phyloP scores from a whole-genome alignment of 225 moss, liverwort and hornwort genomes.

The Asterella californica region DNA sequence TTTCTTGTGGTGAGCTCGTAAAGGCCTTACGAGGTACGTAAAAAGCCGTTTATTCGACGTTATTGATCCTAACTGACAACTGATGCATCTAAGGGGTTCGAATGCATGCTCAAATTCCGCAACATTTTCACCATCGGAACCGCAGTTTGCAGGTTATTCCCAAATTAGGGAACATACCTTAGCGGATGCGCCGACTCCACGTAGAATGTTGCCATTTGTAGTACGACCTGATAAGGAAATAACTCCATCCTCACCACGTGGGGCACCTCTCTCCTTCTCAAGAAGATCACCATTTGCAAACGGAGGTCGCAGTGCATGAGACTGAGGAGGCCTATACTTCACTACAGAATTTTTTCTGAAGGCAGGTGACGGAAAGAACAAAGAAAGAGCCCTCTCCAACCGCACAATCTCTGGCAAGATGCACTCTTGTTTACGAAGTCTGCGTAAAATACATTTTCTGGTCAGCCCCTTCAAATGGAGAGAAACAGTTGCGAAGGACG shows the following conservation, averaged over 20 bases:
- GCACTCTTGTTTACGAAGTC: constrained; percentile 37
- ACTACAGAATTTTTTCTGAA: constrained; percentile 62
- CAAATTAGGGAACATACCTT: constrained; percentile 6
- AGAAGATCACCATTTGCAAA: constrained; percentile 14
- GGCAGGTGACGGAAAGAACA: constrained; percentile 58
- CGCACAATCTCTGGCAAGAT: constrained; percentile 62
- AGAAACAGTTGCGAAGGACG: background rate
- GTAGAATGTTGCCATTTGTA: constrained; percentile 30
- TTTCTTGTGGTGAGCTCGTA: background rate
- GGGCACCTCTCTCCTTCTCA: constrained; percentile 30
- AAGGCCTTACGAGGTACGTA: background rate
- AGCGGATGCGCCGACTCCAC: constrained; percentile 16
- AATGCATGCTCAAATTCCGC: background rate
- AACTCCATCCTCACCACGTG: constrained; percentile 46
- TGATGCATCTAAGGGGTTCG: background rate
- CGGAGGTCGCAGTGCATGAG: constrained; percentile 38
- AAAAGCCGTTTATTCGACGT: background rate
- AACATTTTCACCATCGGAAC: background rate
- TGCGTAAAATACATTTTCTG: constrained; percentile 5
- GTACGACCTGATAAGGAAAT: constrained; percentile 46
- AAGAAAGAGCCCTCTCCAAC: constrained; percentile 58
- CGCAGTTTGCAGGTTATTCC: background rate
- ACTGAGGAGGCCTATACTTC: constrained; percentile 68
- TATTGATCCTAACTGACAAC: background rate
- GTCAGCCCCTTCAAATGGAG: background rate